Conservation (phyloP, 1,284 basidiomycete genomes). For the Ganoderma boninense region DNA sequence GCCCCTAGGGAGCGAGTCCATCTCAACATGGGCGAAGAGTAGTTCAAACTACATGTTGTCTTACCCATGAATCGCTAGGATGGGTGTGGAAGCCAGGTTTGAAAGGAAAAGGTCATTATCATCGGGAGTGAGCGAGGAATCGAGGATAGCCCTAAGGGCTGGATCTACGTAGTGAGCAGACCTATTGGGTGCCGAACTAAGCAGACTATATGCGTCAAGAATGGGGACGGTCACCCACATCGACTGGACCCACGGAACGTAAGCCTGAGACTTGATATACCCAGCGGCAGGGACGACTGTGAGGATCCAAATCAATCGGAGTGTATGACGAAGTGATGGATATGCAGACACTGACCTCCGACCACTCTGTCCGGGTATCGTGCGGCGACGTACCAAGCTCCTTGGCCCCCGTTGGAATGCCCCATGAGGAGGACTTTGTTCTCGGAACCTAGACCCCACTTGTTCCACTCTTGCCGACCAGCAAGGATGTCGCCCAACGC, state of each 20-base stretch:
- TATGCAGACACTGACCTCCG: slow-evolving; percentile 53
- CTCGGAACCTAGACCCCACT: slow-evolving; percentile 49
- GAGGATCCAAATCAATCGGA: slow-evolving; percentile 15
- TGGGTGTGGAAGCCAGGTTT: slow-evolving; percentile 74
- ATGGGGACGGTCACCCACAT: slow-evolving; percentile 45
- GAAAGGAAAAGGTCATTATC: slow-evolving; percentile 88
- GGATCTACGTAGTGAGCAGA: slow-evolving; percentile 86
- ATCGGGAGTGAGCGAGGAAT: slow-evolving; percentile 78
- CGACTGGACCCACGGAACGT: slow-evolving; percentile 78
- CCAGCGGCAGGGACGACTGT: slow-evolving; percentile 77
- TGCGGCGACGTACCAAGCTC: slow-evolving; percentile 81
- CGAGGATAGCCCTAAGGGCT: slow-evolving; percentile 71
- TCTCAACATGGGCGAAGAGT: not conserved
- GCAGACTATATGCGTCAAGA: not conserved
- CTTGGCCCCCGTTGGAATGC: slow-evolving; percentile 95
- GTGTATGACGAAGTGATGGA: not conserved
- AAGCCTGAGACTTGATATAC: slow-evolving; percentile 87
- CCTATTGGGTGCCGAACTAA: slow-evolving; percentile 39
- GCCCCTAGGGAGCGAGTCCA: slow-evolving; percentile 53
- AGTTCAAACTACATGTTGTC: slow-evolving; percentile 32
- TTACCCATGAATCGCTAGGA: slow-evolving; percentile 83
- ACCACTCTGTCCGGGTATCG: slow-evolving; percentile 81
- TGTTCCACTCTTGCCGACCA: slow-evolving; percentile 46
- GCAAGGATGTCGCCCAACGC: slow-evolving; percentile 59
- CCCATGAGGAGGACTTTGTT: slow-evolving; percentile 74